These are phyloP conservation scores for Jackrogersella minutella DNA, from an alignment of 495 filamentous ascomycete genomes.

Conservation along the genomic window DNA sequence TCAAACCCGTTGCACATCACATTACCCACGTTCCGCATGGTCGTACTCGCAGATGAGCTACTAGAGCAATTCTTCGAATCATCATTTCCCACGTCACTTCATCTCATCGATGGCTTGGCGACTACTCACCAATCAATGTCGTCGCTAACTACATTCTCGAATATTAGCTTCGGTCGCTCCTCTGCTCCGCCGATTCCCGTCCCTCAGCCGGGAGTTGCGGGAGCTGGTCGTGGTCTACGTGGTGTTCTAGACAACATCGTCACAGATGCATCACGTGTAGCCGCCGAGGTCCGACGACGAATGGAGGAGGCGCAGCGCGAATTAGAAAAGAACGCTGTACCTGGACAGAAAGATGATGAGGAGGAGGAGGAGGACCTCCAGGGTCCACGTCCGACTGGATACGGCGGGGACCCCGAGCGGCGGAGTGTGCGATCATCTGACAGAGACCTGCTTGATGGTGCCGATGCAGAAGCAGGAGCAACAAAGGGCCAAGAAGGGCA, in stretches of 20 bases:
- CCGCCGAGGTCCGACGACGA: constrained; percentile 83
- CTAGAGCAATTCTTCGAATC: constrained; percentile 96
- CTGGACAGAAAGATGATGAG: constrained; percentile 70
- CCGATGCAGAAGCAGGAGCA: constrained; percentile 72
- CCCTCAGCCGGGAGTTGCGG: constrained; percentile 50
- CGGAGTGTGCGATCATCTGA: constrained; percentile 75
- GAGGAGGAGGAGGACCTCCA: constrained; percentile 76
- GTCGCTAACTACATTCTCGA: constrained; percentile 82
- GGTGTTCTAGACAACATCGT: constrained; percentile 97
- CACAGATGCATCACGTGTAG: constrained; percentile 94
- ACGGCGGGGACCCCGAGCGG: constrained; percentile 55
- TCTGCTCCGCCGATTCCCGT: constrained; percentile 46
- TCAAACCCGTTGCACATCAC: constrained; percentile 94
- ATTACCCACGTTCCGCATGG: constrained; percentile 98
- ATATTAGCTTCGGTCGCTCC: constrained; percentile 64
- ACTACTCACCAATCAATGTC: constrained; percentile 55
- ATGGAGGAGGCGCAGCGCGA: constrained; percentile 95
- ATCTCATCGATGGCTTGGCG: constrained; percentile 58
- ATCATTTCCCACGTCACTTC: constrained; percentile 71
- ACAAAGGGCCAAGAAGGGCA: constrained; percentile 39
- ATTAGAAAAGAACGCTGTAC: constrained; percentile 77
- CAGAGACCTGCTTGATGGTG: constrained; percentile 79
- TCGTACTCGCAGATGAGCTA: constrained; percentile 93
- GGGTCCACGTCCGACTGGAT: constrained; percentile 32
- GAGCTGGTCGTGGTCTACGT: constrained; percentile 79